Conservation (phyloP, 495 filamentous ascomycete species). For the Staphylotrichum tortipilum region DNA sequence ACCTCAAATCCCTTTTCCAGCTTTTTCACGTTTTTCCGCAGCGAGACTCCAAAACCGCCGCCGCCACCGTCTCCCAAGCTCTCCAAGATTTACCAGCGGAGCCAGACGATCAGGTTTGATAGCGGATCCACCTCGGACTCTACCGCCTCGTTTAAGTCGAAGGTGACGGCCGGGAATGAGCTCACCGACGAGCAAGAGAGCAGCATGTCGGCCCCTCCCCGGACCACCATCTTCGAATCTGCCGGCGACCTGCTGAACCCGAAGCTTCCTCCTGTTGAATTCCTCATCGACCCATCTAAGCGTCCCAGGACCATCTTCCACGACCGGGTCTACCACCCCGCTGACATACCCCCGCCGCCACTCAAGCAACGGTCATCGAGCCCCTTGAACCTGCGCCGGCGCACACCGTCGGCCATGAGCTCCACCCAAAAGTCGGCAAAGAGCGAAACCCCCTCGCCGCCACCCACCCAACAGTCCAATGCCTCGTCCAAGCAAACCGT, state of each 20-base stretch:
- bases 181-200: conserved; percentile 33
- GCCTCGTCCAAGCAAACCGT: conserved; percentile 26
- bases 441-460: conserved; percentile 11
- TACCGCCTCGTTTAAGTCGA: conserved; percentile 28
- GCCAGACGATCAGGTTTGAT: conserved; percentile 55
- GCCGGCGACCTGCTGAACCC: conserved; percentile 88
- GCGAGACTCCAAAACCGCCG: conserved; percentile 27
- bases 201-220: conserved; percentile 67
- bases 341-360: conserved; percentile 81
- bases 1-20: conserved; percentile 44
- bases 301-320: conserved; percentile 94
- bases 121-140: conserved; percentile 30
- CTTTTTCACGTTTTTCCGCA: conserved; percentile 56
- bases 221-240: conserved; percentile 88
- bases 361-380: conserved; percentile 48
- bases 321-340: conserved; percentile 87
- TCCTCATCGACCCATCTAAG: conserved; percentile 69
- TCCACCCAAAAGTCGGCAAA: conserved; percentile 4
- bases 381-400: conserved; percentile 23
- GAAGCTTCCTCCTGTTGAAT: conserved; percentile 70
- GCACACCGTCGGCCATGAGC: conserved; percentile 13
- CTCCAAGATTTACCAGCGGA: conserved; percentile 66
- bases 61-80: conserved; percentile 38
- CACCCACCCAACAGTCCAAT: conserved; percentile 3
- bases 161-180: conserved; percentile 36